These are phyloP conservation scores for Beauveria bassiana DNA, from an alignment of 2,329 filamentous ascomycete species.

Conservation along the genomic window DNA sequence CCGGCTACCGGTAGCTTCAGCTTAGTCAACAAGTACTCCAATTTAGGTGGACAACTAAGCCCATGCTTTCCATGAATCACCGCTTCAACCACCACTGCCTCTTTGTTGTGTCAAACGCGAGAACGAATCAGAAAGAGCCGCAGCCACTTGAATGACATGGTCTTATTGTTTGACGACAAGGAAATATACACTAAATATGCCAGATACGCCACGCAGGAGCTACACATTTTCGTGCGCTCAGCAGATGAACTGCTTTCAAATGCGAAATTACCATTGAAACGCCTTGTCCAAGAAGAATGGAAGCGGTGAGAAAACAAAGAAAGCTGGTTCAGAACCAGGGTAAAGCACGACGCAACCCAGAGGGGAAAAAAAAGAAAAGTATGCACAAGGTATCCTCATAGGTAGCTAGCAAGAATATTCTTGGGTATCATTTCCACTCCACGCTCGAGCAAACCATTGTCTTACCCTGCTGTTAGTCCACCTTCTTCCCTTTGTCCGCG, in stretches of 20 bases:
- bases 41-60: no score
- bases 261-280: conserved; percentile 4
- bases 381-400: background rate
- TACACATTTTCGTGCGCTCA: background rate
- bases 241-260: background rate
- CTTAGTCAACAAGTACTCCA: no score
- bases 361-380: background rate
- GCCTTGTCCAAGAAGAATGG: conserved; percentile 2
- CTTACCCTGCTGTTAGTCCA: conserved; percentile 26
- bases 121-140: no score
- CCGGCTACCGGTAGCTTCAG: no score
- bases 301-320: background rate
- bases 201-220: background rate
- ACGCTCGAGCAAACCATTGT: background rate
- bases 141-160: background rate
- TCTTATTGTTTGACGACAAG: background rate
- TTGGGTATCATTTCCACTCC: conserved; percentile 5
- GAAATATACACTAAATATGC: background rate
- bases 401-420: background rate
- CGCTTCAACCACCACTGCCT: no score
- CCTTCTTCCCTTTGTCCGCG: conserved; percentile 38
- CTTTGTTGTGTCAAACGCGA: no score
- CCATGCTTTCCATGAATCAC: no score
- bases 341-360: background rate
- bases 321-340: background rate